Evolutionary conservation across 306 rosid genomes (phyloP).

Genomic region (Begonia loranthoides): DNA sequence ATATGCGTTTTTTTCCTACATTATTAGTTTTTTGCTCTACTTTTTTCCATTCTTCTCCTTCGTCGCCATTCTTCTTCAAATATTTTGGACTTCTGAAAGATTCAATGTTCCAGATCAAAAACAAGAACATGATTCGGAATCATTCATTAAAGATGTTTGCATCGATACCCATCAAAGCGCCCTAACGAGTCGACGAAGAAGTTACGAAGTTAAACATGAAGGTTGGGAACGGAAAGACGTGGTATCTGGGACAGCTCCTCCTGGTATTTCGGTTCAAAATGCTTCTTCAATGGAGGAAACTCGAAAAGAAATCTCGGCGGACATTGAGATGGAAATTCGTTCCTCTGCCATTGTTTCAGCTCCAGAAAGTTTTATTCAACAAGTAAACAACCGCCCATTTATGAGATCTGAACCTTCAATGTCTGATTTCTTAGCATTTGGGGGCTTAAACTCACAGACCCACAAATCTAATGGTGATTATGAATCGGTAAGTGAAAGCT

Average conservation of each 20-base stretch:
- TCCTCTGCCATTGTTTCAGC: constrained; percentile 12
- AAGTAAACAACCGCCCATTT: neutral
- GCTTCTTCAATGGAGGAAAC: constrained; percentile 2
- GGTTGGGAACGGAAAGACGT: constrained; percentile 14
- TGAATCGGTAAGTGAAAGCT: too few relatives aligned
- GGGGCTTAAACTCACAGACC: neutral
- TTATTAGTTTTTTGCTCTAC: constrained; percentile 30
- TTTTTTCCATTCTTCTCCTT: constrained; percentile 46
- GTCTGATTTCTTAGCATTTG: constrained; percentile 1
- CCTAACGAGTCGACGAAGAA: constrained; percentile 39
- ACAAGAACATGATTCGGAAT: neutral
- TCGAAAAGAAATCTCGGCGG: neutral
- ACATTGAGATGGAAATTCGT: neutral
- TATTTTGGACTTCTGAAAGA: neutral
- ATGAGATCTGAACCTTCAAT: neutral
- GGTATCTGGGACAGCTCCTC: constrained; percentile 6
- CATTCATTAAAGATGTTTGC: constrained; percentile 5
- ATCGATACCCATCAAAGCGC: constrained; percentile 13
- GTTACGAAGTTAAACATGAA: constrained; percentile 18
- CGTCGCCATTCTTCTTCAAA: constrained; percentile 9
- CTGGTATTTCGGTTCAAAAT: constrained; percentile 2
- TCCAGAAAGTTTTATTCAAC: constrained; percentile 2
- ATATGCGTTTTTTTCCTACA: constrained; percentile 35
- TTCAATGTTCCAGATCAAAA: neutral
- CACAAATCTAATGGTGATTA: neutral